Base-by-base conservation (phyloP, 495 filamentous ascomycete species). In the Neurospora sp. region DNA sequence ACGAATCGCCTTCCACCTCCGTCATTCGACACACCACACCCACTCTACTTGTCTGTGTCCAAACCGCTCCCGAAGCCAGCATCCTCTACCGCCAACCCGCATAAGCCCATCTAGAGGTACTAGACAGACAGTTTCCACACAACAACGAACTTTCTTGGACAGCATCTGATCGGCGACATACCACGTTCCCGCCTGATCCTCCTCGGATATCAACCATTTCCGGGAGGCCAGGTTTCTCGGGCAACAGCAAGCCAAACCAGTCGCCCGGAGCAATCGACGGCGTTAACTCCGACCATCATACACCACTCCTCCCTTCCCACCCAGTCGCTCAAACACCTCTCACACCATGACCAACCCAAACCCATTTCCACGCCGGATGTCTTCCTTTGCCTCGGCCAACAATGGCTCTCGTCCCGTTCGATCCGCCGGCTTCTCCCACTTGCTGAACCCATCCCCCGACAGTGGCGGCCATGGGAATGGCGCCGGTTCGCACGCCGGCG, bases 341-440 rank as follows among this genome's bases (percentile, higher is more conserved):
- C 22, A 2, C 53, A 65, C 53, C 27, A 65, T 65, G 53, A 65
- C 53, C 27, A 65, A 65, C 27, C 53, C 53, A 37, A 65, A 65
- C 53, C 53, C 53, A 37, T 65, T 65, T 37, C 77, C 81, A 76
- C 81, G 80, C 69, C 81, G 85, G 68, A 81, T 80, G 1, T 96
- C 94, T 70, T 91, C 93, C 40, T 92, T 92, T 71, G 83, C 90
- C 77, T 85, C 77, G n/a, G 53, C 87, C 74, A 76, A 81, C 76
- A 71, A 76, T 73, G 41, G 77, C 74, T 78, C 83, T 35, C 82
- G 86, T 53, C 82, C 86, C 77, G 76, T 81, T 77, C 87, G 83
- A 72, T 82, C 82, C 65, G 85, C 80, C 78, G 84, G 86, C 59
- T 88, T 92, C 77, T 87, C 90, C 1, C 88, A 91, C 76, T 83